Percentiles rank a stretch among this genome's conserved stretches.
Evolutionary conservation across 1,139 yeast genomes (phyloP).

Genomic region (Kurtzmaniella quercitrusa): DNA sequence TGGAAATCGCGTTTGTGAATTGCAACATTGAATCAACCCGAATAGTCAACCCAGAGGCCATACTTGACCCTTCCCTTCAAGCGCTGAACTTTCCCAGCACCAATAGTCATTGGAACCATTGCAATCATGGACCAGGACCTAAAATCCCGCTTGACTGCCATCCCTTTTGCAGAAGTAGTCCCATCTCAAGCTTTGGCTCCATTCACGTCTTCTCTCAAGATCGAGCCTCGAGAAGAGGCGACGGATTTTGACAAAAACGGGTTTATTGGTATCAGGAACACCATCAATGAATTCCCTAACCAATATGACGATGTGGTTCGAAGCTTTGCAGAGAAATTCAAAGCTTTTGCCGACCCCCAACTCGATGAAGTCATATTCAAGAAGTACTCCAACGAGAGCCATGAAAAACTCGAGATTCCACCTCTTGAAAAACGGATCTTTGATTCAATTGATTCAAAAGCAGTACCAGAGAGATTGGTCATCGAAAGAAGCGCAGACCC

Average conservation of each 20-base stretch:
- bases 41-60: no score
- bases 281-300: constrained; percentile 13
- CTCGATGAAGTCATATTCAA: constrained; percentile 14
- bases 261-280: constrained; percentile 7
- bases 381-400: constrained; percentile 3
- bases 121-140: constrained; percentile 8
- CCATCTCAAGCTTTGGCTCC: constrained; percentile 27
- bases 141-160: constrained; percentile 21
- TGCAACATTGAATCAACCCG: neutral
- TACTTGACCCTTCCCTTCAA: no score
- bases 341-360: constrained; percentile 13
- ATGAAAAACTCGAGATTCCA: neutral
- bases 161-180: constrained; percentile 26
- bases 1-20: neutral
- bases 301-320: constrained; percentile 12
- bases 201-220: constrained; percentile 11
- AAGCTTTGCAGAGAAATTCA: constrained; percentile 16
- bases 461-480: neutral
- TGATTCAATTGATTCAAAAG: neutral
- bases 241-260: constrained; percentile 5
- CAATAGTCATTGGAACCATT: no score
- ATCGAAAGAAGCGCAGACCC: no score
- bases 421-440: neutral
- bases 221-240: constrained; percentile 7
- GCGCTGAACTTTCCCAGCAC: no score